Evolutionary conservation across 306 rosid species (phyloP).

Genomic region (Medicago ruthenica): DNA sequence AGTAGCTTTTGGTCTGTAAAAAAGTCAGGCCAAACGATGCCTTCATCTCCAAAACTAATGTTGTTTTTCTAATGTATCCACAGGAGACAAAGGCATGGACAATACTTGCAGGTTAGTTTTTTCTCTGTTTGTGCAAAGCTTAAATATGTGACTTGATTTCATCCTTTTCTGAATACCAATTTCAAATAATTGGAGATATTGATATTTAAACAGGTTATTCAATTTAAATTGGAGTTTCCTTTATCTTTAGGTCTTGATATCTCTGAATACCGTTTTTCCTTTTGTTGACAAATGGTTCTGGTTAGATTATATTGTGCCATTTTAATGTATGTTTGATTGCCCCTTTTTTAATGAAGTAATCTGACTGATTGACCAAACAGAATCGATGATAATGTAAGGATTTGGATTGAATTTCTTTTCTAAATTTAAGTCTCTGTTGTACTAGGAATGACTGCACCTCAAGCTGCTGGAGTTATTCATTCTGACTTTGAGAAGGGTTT

Average conservation of each 20-base stretch:
- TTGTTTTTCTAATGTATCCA: conserved; percentile 29
- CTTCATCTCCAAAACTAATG: conserved; percentile 38
- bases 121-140: neutral
- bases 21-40: too few relatives aligned
- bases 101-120: conserved; percentile 81
- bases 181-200: conserved; percentile 24
- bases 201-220: conserved; percentile 22
- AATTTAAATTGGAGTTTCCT: conserved; percentile 5
- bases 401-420: conserved; percentile 37
- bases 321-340: conserved; percentile 27
- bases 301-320: conserved; percentile 1
- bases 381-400: conserved; percentile 20
- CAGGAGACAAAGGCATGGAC: conserved; percentile 99
- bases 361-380: conserved; percentile 30
- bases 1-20: too few relatives aligned
- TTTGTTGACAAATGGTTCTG: conserved; percentile 11
- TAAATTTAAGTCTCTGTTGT: conserved; percentile 43
- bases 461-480: conserved; percentile 99
- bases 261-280: neutral
- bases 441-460: conserved; percentile 99
- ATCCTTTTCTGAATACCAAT: conserved; percentile 35
- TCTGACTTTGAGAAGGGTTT: conserved; percentile 99
- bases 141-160: neutral
- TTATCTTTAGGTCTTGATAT: conserved; percentile 1
- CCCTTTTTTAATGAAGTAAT: conserved; percentile 30